Percentiles rank a stretch among this genome's conserved stretches.
Evolutionary conservation across 176 grass and related monocot genomes (phyloP).

Genomic region (Aegilops umbellulata): DNA sequence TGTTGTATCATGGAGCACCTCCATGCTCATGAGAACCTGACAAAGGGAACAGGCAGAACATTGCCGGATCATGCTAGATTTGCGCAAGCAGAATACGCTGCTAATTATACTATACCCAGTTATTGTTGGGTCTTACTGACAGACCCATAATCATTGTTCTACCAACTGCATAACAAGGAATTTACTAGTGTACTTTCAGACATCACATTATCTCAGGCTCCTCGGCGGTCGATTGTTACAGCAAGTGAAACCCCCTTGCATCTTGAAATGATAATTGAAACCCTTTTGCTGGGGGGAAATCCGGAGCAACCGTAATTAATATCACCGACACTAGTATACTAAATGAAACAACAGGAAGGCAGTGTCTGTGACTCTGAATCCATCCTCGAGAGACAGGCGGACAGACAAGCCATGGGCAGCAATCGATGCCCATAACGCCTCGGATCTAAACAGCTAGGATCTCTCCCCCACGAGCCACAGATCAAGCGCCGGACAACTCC

Average conservation of each 20-base stretch:
- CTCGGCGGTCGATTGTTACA: neutral
- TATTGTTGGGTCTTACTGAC: neutral
- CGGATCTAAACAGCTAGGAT: neutral
- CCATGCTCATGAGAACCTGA: constrained; percentile 38
- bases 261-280: neutral
- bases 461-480: neutral
- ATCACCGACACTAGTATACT: neutral
- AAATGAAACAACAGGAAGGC: neutral
- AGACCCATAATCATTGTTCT: neutral
- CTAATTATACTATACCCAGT: neutral
- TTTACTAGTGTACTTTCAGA: neutral
- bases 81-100: neutral
- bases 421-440: neutral
- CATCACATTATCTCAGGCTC: neutral
- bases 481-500: neutral
- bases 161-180: neutral
- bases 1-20: constrained; percentile 10
- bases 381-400: neutral
- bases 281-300: neutral
- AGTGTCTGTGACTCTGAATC: neutral
- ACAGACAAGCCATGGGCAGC: neutral
- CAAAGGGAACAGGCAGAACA: constrained; percentile 2
- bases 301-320: neutral
- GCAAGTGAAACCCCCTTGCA: neutral
- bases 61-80: neutral